Evolutionary conservation across 371 early-diverging fungal species (phyloP).

Genomic region (Chytridium lagenaria): DNA sequence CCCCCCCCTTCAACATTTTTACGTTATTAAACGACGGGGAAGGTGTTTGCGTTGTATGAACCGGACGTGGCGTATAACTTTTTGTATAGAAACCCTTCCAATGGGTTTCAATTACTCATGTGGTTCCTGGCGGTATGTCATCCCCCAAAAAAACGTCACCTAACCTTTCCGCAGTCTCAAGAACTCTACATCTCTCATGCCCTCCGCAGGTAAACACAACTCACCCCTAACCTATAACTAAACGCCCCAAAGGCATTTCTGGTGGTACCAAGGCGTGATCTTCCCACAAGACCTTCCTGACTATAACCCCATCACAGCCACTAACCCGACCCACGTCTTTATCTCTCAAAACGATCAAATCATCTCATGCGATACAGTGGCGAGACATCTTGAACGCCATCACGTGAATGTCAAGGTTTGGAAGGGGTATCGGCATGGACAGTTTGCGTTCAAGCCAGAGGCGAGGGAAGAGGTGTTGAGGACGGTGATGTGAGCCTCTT

Average conservation of each 20-base stretch:
- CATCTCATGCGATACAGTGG: conserved; percentile 18
- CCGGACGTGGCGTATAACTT: conserved; percentile 45
- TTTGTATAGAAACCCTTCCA: conserved; percentile 38
- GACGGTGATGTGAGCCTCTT: not conserved
- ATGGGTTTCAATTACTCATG: conserved; percentile 32
- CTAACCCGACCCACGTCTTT: conserved; percentile 9
- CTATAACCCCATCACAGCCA: too few relatives aligned
- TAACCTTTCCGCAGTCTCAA: not conserved
- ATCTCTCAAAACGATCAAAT: conserved; percentile 22
- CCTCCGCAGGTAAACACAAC: conserved; percentile 1
- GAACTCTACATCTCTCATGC: conserved; percentile 33
- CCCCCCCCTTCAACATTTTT: not conserved
- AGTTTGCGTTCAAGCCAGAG: conserved; percentile 11
- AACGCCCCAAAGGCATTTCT: conserved; percentile 12
- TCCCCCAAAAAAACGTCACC: not conserved
- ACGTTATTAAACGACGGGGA: conserved; percentile 21
- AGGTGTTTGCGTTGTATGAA: conserved; percentile 26
- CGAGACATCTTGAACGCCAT: conserved; percentile 11
- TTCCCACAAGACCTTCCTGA: conserved; percentile 29
- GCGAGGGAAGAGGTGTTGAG: not conserved
- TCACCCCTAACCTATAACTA: not conserved
- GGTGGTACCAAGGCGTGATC: conserved; percentile 30
- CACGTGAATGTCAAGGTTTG: conserved; percentile 1
- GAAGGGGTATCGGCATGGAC: not conserved
- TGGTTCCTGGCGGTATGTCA: conserved; percentile 33